phyloP scores from a whole-genome alignment of 768 basidiomycete genomes.

The Strobilomyces echinocephalus region DNA sequence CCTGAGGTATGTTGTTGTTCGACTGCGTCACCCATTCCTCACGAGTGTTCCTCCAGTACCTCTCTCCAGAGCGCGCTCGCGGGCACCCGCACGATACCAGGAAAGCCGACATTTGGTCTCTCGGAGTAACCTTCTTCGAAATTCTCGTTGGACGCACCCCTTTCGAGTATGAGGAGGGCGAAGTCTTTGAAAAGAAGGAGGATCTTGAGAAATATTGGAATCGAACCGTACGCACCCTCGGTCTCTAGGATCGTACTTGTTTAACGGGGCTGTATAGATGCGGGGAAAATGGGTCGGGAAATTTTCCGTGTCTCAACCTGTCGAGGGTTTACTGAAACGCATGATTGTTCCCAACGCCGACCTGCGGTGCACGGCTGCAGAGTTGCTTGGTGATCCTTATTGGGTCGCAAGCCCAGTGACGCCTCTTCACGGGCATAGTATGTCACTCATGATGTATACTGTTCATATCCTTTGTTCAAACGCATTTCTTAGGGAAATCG shows the following conservation, averaged over 20 bases:
- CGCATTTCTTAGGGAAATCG: constrained; percentile 29
- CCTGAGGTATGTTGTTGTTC: constrained; percentile 60
- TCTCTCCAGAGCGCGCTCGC: constrained; percentile 86
- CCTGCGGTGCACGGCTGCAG: constrained; percentile 62
- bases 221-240: constrained; percentile 54
- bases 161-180: constrained; percentile 78
- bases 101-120: constrained; percentile 84
- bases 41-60: constrained; percentile 51
- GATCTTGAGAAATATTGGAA: constrained; percentile 85
- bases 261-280: constrained; percentile 37
- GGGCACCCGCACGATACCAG: constrained; percentile 91
- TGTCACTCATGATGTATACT: constrained; percentile 23
- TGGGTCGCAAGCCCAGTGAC: constrained; percentile 44
- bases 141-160: constrained; percentile 90
- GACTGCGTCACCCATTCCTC: background rate
- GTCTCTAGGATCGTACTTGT: background rate
- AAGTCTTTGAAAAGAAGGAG: constrained; percentile 72
- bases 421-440: constrained; percentile 38
- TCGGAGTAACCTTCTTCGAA: constrained; percentile 90
- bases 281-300: constrained; percentile 82
- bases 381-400: constrained; percentile 63
- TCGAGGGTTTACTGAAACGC: constrained; percentile 64
- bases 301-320: constrained; percentile 54
- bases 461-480: background rate
- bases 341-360: constrained; percentile 86